These are phyloP conservation scores for Globisporangium splendens DNA, from an alignment of 352 stramenopile genomes.

Conservation along the genomic window DNA sequence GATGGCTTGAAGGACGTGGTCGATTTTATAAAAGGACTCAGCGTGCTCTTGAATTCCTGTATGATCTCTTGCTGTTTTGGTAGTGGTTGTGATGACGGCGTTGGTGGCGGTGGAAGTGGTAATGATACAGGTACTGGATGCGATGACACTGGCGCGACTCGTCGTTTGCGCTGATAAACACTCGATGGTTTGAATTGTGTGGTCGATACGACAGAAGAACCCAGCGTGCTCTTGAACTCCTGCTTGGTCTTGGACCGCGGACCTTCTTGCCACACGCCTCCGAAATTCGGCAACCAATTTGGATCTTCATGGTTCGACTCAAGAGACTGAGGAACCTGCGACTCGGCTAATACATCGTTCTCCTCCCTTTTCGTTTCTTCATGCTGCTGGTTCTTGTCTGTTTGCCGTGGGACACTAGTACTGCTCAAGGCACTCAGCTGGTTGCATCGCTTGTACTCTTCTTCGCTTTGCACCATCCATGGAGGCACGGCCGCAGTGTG, in stretches of 20 bases:
- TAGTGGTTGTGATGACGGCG: too few relatives aligned
- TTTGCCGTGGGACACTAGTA: background rate
- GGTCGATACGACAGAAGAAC: background rate
- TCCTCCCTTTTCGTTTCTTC: conserved; percentile 3
- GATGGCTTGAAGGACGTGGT: too few relatives aligned
- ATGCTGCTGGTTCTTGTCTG: conserved; percentile 1
- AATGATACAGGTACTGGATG: background rate
- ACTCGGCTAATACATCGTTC: too few relatives aligned
- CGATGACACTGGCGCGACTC: background rate
- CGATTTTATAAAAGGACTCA: too few relatives aligned
- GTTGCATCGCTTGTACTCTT: conserved; percentile 70
- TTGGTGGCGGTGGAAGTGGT: background rate
- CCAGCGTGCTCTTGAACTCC: conserved; percentile 33
- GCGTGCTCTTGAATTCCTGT: too few relatives aligned
- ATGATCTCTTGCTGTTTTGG: too few relatives aligned
- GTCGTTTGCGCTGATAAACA: conserved; percentile 10
- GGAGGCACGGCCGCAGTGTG: conserved; percentile 61
- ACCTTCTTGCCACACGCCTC: conserved; percentile 71
- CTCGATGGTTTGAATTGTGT: conserved; percentile 4
- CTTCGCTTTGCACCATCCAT: conserved; percentile 69
- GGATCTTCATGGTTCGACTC: conserved; percentile 20
- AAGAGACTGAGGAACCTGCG: background rate
- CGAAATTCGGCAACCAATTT: conserved; percentile 77
- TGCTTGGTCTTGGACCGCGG: conserved; percentile 54
- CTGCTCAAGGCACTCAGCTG: background rate